Evolutionary conservation across 139 green algal species (phyloP).

Genomic region (Deuterostichococcus epilithicus): DNA sequence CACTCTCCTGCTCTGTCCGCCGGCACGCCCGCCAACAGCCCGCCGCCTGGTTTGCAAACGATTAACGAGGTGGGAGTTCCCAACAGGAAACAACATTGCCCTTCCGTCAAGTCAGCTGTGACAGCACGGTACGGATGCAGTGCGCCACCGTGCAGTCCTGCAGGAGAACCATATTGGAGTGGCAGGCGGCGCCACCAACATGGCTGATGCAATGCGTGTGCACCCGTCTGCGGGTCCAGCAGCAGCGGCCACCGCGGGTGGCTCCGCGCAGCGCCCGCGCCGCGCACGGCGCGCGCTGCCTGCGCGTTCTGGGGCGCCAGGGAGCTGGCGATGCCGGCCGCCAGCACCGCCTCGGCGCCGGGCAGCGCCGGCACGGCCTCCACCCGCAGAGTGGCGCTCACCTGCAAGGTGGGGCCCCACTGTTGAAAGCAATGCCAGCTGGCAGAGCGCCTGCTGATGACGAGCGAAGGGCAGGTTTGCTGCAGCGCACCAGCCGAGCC

Average conservation of each 20-base stretch:
- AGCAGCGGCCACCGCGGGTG: conserved; percentile 45
- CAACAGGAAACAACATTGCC: no score
- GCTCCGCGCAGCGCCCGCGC: neutral
- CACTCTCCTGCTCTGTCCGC: conserved; percentile 27
- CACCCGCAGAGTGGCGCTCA: conserved; percentile 33
- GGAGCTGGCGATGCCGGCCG: conserved; percentile 47
- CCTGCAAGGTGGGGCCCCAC: conserved; percentile 8
- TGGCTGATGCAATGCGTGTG: conserved; percentile 17
- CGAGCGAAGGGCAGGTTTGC: neutral
- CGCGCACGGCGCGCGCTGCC: conserved; percentile 21
- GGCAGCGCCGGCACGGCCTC: conserved; percentile 52
- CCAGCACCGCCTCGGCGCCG: conserved; percentile 43
- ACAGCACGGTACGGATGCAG: no score
- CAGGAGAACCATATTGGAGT: neutral
- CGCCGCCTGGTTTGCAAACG: conserved; percentile 23
- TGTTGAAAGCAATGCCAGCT: conserved; percentile 2
- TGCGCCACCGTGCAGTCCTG: no score
- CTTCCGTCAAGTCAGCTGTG: no score
- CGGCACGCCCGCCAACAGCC: conserved; percentile 62
- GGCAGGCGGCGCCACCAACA: neutral
- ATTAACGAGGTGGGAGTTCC: no score
- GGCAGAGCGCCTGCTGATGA: neutral
- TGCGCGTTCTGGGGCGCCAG: conserved; percentile 57
- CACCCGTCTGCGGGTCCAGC: conserved; percentile 80
- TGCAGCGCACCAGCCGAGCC: neutral